Evolutionary conservation across 2,329 filamentous ascomycete genomes (phyloP), one percentile per base, ranked within the genome.

Genomic region (Aspergillus spinulosporus): DNA sequence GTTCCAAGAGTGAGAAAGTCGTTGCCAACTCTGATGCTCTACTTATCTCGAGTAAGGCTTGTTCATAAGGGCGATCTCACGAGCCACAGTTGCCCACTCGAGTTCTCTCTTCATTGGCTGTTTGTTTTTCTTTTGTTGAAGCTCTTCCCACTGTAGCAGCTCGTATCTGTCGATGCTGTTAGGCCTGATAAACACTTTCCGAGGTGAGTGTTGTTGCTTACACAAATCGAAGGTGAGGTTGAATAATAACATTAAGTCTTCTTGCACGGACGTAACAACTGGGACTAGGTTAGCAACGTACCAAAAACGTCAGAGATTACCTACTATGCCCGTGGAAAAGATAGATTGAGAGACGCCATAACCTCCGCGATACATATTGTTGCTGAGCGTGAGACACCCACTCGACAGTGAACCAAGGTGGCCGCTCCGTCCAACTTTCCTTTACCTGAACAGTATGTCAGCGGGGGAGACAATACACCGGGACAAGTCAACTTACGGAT

Each of bases 311-410:
- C 8, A 26, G 7, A n/a, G 5, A 2, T 7, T 8, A 78, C 82
- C 71, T 74, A 84, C 81, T 99, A 99, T 57, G 94, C 94, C 54
- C 90, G 84, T 9, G 94, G 92, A 66, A 97, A 93, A 0, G 91
- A 94, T 62, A 97, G 77, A 21, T 85, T 81, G 65, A 91, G 75
- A 28, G 88, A 81, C 36, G 88, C 86, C 94, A 99, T 99, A 36
- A 97, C 91, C 74, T 97, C 92, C n/a, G 94, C 94, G 67, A 99
- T 99, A 72, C 94, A 97, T 59, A 99, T 97, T 1, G 93, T 99
- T 9, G 94, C 94, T 60, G 91, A 96, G 50, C 94, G 85, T 49
- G 92, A 97, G 53, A 99, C 94, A 47, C 94, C 94, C 5, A 99
- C 94, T 14, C 94, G 88, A 72, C 94, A 99, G 72, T 99, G 94